Conservation (phyloP, 345 rosid species). For the Salix koriyanagi region DNA sequence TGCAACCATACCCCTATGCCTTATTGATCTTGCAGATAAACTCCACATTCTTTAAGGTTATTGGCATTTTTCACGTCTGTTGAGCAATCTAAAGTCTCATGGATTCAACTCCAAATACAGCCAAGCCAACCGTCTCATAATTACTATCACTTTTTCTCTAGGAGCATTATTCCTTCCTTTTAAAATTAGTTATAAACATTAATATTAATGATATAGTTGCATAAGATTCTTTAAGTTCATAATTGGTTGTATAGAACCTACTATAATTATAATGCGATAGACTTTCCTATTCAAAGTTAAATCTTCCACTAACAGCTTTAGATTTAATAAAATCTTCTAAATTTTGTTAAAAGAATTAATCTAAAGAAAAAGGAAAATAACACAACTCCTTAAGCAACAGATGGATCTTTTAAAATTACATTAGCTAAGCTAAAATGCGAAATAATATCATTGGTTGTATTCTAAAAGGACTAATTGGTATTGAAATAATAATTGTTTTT, state of each 20-base stretch:
- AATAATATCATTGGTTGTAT: no score
- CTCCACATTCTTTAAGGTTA: background rate
- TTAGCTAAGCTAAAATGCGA: no score
- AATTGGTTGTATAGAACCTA: no score
- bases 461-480: no score
- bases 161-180: background rate
- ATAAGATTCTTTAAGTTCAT: background rate
- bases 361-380: no score
- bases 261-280: background rate
- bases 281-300: no score
- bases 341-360: no score
- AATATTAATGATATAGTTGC: background rate
- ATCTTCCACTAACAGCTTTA: no score
- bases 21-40: background rate
- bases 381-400: no score
- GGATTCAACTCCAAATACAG: background rate
- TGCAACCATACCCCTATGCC: slow-evolving; percentile 26
- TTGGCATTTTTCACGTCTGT: background rate
- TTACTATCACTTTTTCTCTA: background rate
- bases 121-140: background rate
- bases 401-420: no score
- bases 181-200: background rate
- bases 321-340: no score
- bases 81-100: background rate
- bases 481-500: no score